phyloP scores from a whole-genome alignment of 176 grass and related monocot genomes.

The Ananas comosus region DNA sequence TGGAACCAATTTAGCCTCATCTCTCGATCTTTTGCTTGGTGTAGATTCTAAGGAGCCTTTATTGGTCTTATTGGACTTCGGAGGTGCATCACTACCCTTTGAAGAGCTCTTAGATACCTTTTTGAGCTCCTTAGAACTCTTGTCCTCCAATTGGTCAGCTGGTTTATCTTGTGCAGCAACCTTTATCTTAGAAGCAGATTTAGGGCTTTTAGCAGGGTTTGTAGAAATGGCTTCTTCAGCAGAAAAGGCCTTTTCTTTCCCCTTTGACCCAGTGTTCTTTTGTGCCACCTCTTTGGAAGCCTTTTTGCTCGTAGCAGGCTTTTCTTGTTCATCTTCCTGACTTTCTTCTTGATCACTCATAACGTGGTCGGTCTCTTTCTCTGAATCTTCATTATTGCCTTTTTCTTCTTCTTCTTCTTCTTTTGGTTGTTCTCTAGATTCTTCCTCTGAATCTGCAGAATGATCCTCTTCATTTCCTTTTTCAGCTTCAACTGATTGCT shows the following conservation, averaged over 20 bases:
- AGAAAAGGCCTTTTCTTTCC: conserved; percentile 31
- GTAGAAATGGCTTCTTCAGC: conserved; percentile 35
- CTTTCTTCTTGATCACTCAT: conserved; percentile 21
- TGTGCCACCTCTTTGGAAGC: conserved; percentile 11
- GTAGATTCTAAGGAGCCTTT: conserved; percentile 17
- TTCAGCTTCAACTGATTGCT: conserved; percentile 26
- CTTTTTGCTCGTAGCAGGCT: conserved; percentile 36
- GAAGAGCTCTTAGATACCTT: conserved; percentile 29
- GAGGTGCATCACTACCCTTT: conserved; percentile 26
- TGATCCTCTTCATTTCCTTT: background rate
- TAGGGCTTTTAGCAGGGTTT: conserved; percentile 32
- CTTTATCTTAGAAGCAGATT: conserved; percentile 11
- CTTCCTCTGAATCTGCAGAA: conserved; percentile 40
- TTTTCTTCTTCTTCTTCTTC: conserved; percentile 19
- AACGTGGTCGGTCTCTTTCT: conserved; percentile 25
- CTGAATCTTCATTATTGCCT: conserved; percentile 39
- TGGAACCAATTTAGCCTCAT: too few relatives aligned
- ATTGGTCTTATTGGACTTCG: conserved; percentile 23
- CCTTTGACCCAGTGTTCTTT: too few relatives aligned
- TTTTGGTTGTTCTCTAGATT: background rate
- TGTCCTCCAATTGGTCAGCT: conserved; percentile 7
- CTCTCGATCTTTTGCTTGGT: background rate
- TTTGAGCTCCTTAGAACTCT: conserved; percentile 14
- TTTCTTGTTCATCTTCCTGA: conserved; percentile 26
- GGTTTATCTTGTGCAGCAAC: conserved; percentile 25